phyloP scores from a whole-genome alignment of 371 early-diverging fungal genomes.

The Catenaria anguillulae region DNA sequence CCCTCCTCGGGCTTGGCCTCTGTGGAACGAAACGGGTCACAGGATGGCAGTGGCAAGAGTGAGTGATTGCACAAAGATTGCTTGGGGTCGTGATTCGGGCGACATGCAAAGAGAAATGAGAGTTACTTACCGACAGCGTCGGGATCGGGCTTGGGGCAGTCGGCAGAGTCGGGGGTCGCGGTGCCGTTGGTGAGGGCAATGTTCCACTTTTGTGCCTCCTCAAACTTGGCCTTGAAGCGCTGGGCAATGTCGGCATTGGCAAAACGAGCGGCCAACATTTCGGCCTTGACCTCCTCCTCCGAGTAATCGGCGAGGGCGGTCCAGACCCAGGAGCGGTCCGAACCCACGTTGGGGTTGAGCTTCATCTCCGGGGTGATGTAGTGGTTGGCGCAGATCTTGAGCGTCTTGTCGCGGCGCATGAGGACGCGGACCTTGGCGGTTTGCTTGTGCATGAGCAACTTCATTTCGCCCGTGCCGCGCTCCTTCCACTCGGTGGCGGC shows the following conservation, averaged over 20 bases:
- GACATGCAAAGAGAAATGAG: too few relatives aligned
- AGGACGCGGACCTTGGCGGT: constrained; percentile 75
- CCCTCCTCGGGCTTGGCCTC: neutral
- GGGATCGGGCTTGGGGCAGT: neutral
- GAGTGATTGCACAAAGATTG: too few relatives aligned
- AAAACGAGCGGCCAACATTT: constrained; percentile 89
- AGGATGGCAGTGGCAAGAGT: too few relatives aligned
- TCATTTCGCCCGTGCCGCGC: constrained; percentile 94
- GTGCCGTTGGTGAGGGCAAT: neutral
- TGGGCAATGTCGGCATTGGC: constrained; percentile 56
- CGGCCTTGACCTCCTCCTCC: constrained; percentile 67
- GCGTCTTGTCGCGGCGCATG: constrained; percentile 96
- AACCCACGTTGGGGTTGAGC: constrained; percentile 84
- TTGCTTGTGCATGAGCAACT: constrained; percentile 81
- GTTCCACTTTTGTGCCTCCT: constrained; percentile 36
- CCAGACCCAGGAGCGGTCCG: constrained; percentile 98
- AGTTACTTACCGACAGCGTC: too few relatives aligned
- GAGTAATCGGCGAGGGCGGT: constrained; percentile 74
- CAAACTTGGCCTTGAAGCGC: constrained; percentile 50
- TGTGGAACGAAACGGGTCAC: too few relatives aligned
- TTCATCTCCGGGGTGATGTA: constrained; percentile 73
- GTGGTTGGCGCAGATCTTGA: constrained; percentile 98
- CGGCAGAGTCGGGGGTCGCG: neutral
- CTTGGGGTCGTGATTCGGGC: too few relatives aligned
- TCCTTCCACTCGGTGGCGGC: constrained; percentile 91